Conservation (phyloP, 106 monocot genomes). For the Gastrodia elata region DNA sequence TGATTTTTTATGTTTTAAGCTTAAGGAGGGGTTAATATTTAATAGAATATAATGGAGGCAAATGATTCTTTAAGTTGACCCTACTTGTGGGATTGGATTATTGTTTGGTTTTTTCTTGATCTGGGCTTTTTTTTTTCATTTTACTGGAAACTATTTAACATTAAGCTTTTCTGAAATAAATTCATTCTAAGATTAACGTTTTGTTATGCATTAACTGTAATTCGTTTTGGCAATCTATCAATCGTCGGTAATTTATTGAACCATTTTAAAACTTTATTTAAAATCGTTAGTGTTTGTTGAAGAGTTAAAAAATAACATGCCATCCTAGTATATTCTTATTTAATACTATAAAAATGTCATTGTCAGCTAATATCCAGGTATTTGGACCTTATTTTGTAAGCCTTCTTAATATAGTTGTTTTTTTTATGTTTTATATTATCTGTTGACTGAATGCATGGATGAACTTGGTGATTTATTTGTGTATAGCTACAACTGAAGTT, state of each 20-base stretch:
- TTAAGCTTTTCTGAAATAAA: no score
- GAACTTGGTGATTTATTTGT: background rate
- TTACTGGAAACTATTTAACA: no score
- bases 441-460: background rate
- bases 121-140: background rate
- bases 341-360: background rate
- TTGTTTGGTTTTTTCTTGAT: background rate
- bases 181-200: no score
- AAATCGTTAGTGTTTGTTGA: background rate
- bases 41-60: no score
- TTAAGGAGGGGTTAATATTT: no score
- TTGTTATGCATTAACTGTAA: background rate
- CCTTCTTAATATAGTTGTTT: background rate
- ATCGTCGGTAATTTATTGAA: background rate
- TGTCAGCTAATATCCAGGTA: slow-evolving; percentile 1
- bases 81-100: no score
- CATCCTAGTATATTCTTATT: background rate
- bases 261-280: background rate
- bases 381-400: background rate
- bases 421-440: background rate
- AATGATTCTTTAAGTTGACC: no score
- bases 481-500: background rate
- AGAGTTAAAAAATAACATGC: background rate
- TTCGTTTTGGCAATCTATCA: background rate
- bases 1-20: no score